phyloP scores from a whole-genome alignment of 176 grass and related monocot genomes.

The Dactylis glomerata region DNA sequence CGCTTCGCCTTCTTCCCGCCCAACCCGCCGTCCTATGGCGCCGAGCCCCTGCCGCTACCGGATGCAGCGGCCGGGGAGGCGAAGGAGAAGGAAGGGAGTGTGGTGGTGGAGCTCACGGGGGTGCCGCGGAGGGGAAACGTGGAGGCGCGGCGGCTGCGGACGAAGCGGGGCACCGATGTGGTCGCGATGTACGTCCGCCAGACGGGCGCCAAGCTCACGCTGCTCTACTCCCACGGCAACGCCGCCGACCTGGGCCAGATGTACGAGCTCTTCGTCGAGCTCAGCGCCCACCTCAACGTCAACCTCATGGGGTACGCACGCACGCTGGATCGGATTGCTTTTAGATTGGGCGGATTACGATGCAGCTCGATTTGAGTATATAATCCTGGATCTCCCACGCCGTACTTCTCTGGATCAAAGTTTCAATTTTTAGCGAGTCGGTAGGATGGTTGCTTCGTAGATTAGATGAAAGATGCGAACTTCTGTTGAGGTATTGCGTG shows the following conservation, averaged over 20 bases:
- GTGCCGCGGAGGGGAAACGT: slow-evolving; percentile 67
- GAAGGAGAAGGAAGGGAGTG: not conserved
- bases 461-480: not conserved
- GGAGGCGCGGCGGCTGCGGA: slow-evolving; percentile 71
- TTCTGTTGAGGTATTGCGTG: not conserved
- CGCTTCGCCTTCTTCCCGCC: slow-evolving; percentile 90
- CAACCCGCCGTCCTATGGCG: slow-evolving; percentile 64
- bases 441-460: slow-evolving; percentile 6
- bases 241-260: slow-evolving; percentile 96
- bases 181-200: slow-evolving; percentile 82
- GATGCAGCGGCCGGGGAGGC: not conserved
- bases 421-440: slow-evolving; percentile 2
- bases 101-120: slow-evolving; percentile 49
- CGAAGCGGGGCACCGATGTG: slow-evolving; percentile 72
- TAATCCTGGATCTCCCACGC: slow-evolving; percentile 17
- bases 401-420: slow-evolving; percentile 23
- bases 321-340: not conserved
- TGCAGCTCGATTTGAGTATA: not conserved
- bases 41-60: slow-evolving; percentile 12
- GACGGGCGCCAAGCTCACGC: slow-evolving; percentile 61
- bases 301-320: slow-evolving; percentile 88
- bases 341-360: not conserved
- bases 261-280: slow-evolving; percentile 94
- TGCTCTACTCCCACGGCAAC: slow-evolving; percentile 99
- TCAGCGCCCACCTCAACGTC: slow-evolving; percentile 86